Evolutionary conservation across 371 early-diverging fungal genomes (phyloP).

Genomic region (Mucor plumbeus): DNA sequence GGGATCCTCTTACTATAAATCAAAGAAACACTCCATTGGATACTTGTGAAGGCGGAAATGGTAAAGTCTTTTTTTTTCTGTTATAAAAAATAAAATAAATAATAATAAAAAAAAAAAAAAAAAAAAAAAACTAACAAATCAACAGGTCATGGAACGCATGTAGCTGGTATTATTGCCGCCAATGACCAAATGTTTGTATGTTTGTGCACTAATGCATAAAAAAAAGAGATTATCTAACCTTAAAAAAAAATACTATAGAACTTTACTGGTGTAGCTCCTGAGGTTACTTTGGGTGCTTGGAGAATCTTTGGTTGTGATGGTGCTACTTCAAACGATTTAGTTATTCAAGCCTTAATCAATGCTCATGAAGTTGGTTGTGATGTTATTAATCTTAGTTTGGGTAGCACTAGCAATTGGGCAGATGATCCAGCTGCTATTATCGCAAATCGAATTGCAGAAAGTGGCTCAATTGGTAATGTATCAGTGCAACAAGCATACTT

Average conservation of each 20-base stretch:
- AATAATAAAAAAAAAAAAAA: too few relatives aligned
- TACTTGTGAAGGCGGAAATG: conserved; percentile 27
- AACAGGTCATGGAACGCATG: conserved; percentile 66
- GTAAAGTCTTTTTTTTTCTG: conserved; percentile 7
- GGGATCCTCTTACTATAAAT: conserved; percentile 11
- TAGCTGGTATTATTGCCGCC: conserved; percentile 74
- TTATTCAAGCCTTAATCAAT: conserved; percentile 67
- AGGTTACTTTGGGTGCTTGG: conserved; percentile 65
- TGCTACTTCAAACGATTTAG: conserved; percentile 63
- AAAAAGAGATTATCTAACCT: too few relatives aligned
- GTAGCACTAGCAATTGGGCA: conserved; percentile 65
- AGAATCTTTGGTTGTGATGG: conserved; percentile 76
- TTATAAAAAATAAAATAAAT: too few relatives aligned
- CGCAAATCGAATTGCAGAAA: conserved; percentile 50
- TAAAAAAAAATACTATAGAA: conserved; percentile 29
- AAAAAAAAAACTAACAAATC: neutral
- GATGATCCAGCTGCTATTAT: conserved; percentile 59
- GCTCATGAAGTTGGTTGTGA: conserved; percentile 68
- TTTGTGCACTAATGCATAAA: neutral
- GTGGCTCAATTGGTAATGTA: conserved; percentile 40
- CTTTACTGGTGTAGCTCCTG: conserved; percentile 70
- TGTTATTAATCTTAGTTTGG: conserved; percentile 77
- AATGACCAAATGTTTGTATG: conserved; percentile 41
- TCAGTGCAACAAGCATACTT: neutral
- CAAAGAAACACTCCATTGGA: conserved; percentile 27